Base-by-base conservation (phyloP, 352 stramenopile species). In the Phytophthora megakarya region DNA sequence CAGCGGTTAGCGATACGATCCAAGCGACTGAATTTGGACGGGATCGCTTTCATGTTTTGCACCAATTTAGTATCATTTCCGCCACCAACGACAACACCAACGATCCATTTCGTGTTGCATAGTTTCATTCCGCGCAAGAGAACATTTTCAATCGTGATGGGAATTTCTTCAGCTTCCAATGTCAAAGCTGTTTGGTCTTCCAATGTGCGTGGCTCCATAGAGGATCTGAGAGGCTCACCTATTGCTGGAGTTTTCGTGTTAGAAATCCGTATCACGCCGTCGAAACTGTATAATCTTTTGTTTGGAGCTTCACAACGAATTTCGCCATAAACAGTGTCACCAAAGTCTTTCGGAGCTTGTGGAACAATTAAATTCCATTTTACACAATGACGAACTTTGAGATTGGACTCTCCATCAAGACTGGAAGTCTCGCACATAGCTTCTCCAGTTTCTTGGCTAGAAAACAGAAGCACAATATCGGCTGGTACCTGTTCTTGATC, bases 401-500 rank as follows among this genome's bases (percentile, higher is more conserved):
- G 64, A 38, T 93, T 93, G 3, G 83, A 92, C 53, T 96, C 86
- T 16, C 87, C 87, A 33, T 96, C 87, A 2, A 96, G 72, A 64
- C 84, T 93, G 8, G 85, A 84, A 0, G 87, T 96, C 49, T 96
- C 87, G 33, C 84, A 90, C 79, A 92, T 92, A 19, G 69, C 84
- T 67, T 88, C 75, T 0, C 78, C 78, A 18, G 74, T 82, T 8
- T 91, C 72, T 38, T 91, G 77, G 26, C 86, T 96, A 0, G 86
- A 86, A 28, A 92, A 86, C 1, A 99, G 72, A 3, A 98, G 52
- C 0, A 98, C 81, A 3, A 99, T 54, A 59, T 99, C 96, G 0
- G 95, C 95, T 6, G 96, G 95, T 11, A 98, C 84, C 33, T 94
- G 82, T 26, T 97, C 84, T 21, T 88, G 76, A 61, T 98, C 90